Conservation (phyloP, 2,329 filamentous ascomycete genomes). For the Hypoxylon rubiginosum region DNA sequence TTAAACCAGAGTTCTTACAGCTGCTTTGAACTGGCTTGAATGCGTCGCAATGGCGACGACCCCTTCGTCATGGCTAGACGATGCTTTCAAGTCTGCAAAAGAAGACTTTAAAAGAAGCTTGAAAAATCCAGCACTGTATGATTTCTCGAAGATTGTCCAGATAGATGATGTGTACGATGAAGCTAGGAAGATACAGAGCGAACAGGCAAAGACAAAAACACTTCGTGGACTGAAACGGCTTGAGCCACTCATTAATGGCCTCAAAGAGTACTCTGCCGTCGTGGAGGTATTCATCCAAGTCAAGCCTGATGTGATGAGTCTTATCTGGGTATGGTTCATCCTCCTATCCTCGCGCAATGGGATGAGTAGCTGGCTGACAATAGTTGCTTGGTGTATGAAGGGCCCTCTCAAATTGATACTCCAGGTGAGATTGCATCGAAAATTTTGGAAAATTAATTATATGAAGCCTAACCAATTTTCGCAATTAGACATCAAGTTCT, state of each 20-base stretch:
- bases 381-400: background rate
- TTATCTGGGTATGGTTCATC: constrained; percentile 26
- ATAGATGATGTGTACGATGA: constrained; percentile 28
- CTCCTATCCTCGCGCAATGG: background rate
- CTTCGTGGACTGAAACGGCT: constrained; percentile 29
- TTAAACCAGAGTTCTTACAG: too few relatives aligned
- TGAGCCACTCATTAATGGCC: constrained; percentile 23
- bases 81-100: constrained; percentile 27
- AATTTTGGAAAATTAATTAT: background rate
- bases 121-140: constrained; percentile 26
- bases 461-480: background rate
- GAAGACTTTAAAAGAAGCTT: constrained; percentile 32
- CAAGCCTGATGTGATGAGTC: constrained; percentile 29
- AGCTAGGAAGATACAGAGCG: constrained; percentile 17
- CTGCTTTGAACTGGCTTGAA: too few relatives aligned
- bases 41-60: constrained; percentile 13
- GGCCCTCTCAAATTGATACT: constrained; percentile 32
- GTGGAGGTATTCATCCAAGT: constrained; percentile 26
- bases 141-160: constrained; percentile 28
- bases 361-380: constrained; percentile 4
- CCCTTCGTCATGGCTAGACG: constrained; percentile 26
- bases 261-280: constrained; percentile 24
- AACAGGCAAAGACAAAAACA: constrained; percentile 27
- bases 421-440: constrained; percentile 9
- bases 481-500: constrained; percentile 19